Evolutionary conservation across 2,329 filamentous ascomycete genomes (phyloP), one percentile per base, ranked within the genome.

Genomic region (Claviceps pazoutovae): DNA sequence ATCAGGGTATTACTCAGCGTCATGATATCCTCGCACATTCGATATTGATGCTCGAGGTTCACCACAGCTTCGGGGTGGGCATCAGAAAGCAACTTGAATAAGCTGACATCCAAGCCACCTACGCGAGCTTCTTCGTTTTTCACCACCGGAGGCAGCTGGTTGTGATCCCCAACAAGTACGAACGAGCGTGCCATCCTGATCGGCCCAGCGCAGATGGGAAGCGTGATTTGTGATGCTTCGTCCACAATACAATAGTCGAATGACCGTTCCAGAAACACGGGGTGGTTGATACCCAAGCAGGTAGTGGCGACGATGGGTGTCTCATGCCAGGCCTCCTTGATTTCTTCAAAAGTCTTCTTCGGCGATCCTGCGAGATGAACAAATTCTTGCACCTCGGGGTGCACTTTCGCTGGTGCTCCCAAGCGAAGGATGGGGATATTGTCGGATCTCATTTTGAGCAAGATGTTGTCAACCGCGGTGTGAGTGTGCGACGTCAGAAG

Each of bases 161-260:
- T 93, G 66, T 98, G 93, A 65, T 98, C 93, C 14, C 93, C 93
- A 0, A 98, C 93, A 0, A 98, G 78, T 17, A 98, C 87, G 66
- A 98, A 98, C 0, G 86, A 95, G 49, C 80, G 81, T 5, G 93
- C 89, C 80, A 96, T 87, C 11, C 93, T 82, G 58, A 98, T 94
- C 0, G 93, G 93, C 0, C 93, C 93, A 0, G 97, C 74, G 57
- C 93, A 97, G 19, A 96, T 91, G 0, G 93, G 93, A 19, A 98
- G 72, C 0, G 93, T 98, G 63, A 98, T 97, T 62, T 98, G 93
- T 2, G 90, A 96, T 0, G 93, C 93, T 68, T 98, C 93, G 58
- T 98, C 93, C 4, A 98, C 91, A 56, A 98, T 97, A 63, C 93
- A 98, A 64, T 96, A 97, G 68, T 98, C 93, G 59, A 98, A 98